phyloP scores from a whole-genome alignment of 495 filamentous ascomycete genomes.

The Articulospora tetracladia region DNA sequence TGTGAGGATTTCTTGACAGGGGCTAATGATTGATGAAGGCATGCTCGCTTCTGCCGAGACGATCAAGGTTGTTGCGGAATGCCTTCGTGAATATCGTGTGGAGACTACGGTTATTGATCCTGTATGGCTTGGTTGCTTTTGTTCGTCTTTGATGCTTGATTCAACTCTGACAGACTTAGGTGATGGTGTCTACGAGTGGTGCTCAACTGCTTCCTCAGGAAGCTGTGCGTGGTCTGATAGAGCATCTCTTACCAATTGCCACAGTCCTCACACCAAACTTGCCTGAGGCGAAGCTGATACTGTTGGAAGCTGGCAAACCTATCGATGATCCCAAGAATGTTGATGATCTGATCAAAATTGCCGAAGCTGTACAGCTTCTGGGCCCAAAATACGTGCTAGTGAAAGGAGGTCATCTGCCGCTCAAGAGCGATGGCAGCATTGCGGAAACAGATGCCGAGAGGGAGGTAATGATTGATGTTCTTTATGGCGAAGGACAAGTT shows the following conservation, averaged over 20 bases:
- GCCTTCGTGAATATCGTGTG: slow-evolving; percentile 56
- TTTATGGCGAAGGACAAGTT: slow-evolving; percentile 54
- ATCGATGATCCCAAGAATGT: slow-evolving; percentile 47
- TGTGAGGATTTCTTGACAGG: background rate
- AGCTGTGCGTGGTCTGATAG: slow-evolving; percentile 61
- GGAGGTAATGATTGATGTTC: slow-evolving; percentile 67
- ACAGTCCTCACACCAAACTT: slow-evolving; percentile 89
- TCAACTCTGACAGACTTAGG: slow-evolving; percentile 42
- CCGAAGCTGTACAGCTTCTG: slow-evolving; percentile 57
- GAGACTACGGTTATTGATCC: slow-evolving; percentile 77
- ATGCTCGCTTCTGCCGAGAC: slow-evolving; percentile 85
- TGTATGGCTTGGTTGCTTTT: slow-evolving; percentile 39
- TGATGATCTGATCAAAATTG: slow-evolving; percentile 62
- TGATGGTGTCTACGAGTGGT: slow-evolving; percentile 90
- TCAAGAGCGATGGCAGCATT: slow-evolving; percentile 55
- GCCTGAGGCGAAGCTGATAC: slow-evolving; percentile 76
- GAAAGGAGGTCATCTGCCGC: slow-evolving; percentile 90
- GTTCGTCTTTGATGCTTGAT: background rate
- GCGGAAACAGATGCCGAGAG: slow-evolving; percentile 53
- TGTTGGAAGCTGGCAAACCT: slow-evolving; percentile 53
- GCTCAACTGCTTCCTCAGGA: slow-evolving; percentile 67
- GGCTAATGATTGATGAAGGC: slow-evolving; percentile 45
- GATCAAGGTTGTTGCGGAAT: slow-evolving; percentile 68
- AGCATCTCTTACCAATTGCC: slow-evolving; percentile 67
- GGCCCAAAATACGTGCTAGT: slow-evolving; percentile 79